Evolutionary conservation across 257 asterid genomes (phyloP), one percentile per base, ranked within the genome.

Genomic region (Forsythia suspensa): DNA sequence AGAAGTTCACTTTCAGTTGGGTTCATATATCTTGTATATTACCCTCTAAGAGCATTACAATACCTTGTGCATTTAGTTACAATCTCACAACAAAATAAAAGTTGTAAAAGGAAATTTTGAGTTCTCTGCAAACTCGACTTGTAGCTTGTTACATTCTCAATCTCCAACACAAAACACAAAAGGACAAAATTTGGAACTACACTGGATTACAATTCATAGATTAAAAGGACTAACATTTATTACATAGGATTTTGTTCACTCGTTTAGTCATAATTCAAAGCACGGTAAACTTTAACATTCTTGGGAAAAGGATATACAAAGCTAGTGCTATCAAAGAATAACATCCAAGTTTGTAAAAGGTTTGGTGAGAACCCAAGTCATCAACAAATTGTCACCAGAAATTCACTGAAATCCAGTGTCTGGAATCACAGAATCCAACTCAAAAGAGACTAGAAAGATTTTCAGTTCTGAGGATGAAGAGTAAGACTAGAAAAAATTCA

Each of bases 381-480:
- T 92, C 80, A 96, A 84, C 87, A 95, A 80, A 79, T 89, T 95
- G 74, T 88, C 94, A 71, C 85, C 72, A 0, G 92, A 55, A 39
- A 92, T 71, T 98, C 99, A 95, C 57, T 82, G 88, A 21, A 95
- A 42, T 81, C 91, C 93, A 4, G 99, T 95, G 0, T 97, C 88
- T 8, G 99, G 98, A 73, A 95, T 93, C 0, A 93, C 99, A 0
- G 99, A 95, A 77, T 89, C 90, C 57, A 95, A 80, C 48, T 93
- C 99, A 42, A 97, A 97, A 18, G 18, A 51, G n/a, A 51, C 8
- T 46, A 51, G 12, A 51, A 15, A 90, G 93, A 76, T 91, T 91
- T 0, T 97, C 98, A 41, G 97, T 94, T 71, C 99, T 75, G 9
- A 94, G 90, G 69, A 96, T 95, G 52, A 98, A 94, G 18, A 96